Evolutionary conservation across 495 filamentous ascomycete species (phyloP), one percentile per base, ranked within the genome.

Genomic region (Penicillium roqueforti): DNA sequence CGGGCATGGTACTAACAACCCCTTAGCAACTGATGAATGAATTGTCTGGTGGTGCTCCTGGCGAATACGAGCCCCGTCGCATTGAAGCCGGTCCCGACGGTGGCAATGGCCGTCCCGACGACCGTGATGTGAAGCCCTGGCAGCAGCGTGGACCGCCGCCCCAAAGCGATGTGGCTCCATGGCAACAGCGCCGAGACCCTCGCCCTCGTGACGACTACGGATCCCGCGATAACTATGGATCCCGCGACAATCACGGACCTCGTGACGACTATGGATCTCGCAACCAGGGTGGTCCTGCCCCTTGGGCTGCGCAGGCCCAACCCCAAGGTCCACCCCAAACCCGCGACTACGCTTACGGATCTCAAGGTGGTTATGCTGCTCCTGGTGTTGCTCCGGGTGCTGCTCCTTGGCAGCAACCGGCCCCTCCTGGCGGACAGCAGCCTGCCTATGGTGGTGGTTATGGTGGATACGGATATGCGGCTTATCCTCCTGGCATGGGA

Each of bases 11-110:
- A 70, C 70, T 79, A 67, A 81, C 67, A 52, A 51, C 32, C 16
- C 37, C 51, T 10, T 62, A 95, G 89, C 87, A 92, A 88, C 89
- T 98, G 67, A 95, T 98, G 90, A 85, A 92, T 83, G 93, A 97
- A 80, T 79, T 98, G 54, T 90, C 87, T 60, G 91, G 91, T 51
- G 87, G 85, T 57, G 78, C 73, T n/a, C 74, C 82, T 45, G 78
- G 80, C 36, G 78, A 82, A 32, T 80, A 85, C 42, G 81, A 81
- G 44, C 84, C 87, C 61, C 87, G 87, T 59, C 88, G 85, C 53
- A 95, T 97, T 60, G 93, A 97, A 79, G 89, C 85, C 40, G 91
- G 89, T 20, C 87, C 91, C 51, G 78, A 76, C 13, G 72, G 79
- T 18, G 76, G 47, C 14, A 23, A n/a, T 37, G 60, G 72, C 26